Evolutionary conservation across 2,329 filamentous ascomycete species (phyloP), one percentile per base, ranked within the genome.

Genomic region (Calonectria henricotiae): DNA sequence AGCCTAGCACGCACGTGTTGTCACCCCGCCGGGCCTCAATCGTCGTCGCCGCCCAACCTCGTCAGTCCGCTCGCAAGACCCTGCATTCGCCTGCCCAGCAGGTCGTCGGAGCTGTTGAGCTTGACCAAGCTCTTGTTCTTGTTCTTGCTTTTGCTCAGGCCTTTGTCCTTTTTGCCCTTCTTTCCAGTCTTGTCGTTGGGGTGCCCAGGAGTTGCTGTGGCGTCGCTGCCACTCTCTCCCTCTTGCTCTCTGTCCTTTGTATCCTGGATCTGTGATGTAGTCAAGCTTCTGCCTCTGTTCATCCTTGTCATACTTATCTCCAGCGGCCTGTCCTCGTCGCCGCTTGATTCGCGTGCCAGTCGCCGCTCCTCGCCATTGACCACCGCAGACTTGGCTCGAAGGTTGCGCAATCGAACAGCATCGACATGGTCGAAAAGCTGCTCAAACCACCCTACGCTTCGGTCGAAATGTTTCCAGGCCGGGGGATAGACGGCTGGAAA

Each of bases 401-500:
- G 76, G 54, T 70, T 75, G 69, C 79, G 76, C 69, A 79, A 68
- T 74, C 81, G 74, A 80, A 82, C 62, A 78, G 82, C 55, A 23
- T 88, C 86, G 3, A 85, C 89, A 41, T 82, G 85, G 66, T 83
- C 83, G 61, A 98, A 96, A 0, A 95, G 87, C 32, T 95, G 91
- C 55, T 92, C 88, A 75, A 98, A 95, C 96, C 96, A 98, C 17
- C 87, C 84, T 0, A 91, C 92, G 72, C 93, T 94, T 39, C 92
- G 89, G 73, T 93, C 90, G 76, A 98, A 93, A 79, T 97, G 92
- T 77, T 92, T 93, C 94, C 95, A 97, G 1, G 94, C 95, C 9
- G 96, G 94, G 0, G 95, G 95, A 76, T 97, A 99, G 4, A 98
- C 86, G 1, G 90, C 87, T 0, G 94, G 94, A 79, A 99, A 98